phyloP scores from a whole-genome alignment of 2,329 filamentous ascomycete species.

The Didymella pinodella region DNA sequence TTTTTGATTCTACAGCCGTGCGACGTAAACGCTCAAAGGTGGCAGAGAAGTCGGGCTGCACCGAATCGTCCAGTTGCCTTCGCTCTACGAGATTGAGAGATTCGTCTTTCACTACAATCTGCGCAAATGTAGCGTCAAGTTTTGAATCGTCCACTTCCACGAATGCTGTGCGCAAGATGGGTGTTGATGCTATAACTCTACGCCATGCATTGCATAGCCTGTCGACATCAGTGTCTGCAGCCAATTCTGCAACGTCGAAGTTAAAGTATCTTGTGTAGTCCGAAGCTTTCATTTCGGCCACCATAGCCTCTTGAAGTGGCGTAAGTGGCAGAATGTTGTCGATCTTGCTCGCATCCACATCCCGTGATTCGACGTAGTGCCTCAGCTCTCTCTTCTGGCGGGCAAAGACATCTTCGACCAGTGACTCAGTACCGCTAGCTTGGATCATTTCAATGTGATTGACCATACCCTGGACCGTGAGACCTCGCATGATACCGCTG shows the following conservation, averaged over 20 bases:
- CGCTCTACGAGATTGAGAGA: neutral
- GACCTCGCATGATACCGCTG: slow-evolving; percentile 77
- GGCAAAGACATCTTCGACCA: slow-evolving; percentile 25
- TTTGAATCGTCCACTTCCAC: slow-evolving; percentile 68
- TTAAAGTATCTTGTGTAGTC: slow-evolving; percentile 83
- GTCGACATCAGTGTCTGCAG: slow-evolving; percentile 61
- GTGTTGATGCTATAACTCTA: slow-evolving; percentile 65
- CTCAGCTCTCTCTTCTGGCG: slow-evolving; percentile 46
- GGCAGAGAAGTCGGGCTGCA: slow-evolving; percentile 39
- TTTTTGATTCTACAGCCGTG: slow-evolving; percentile 37
- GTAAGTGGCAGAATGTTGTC: slow-evolving; percentile 76
- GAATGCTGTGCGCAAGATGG: slow-evolving; percentile 81
- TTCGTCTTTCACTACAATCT: slow-evolving; percentile 38
- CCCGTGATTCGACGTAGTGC: slow-evolving; percentile 50
- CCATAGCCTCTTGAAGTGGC: slow-evolving; percentile 85
- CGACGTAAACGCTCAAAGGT: slow-evolving; percentile 47
- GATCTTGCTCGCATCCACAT: slow-evolving; percentile 51
- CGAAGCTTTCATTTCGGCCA: slow-evolving; percentile 81
- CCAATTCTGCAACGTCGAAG: slow-evolving; percentile 75
- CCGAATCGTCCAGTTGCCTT: slow-evolving; percentile 22
- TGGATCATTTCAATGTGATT: slow-evolving; percentile 24
- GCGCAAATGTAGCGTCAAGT: slow-evolving; percentile 64
- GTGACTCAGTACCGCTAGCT: neutral
- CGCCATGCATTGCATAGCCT: slow-evolving; percentile 69
- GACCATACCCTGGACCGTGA: slow-evolving; percentile 71